Evolutionary conservation across 345 rosid genomes (phyloP), one percentile per base, ranked within the genome.

Genomic region (Microcos paniculata): DNA sequence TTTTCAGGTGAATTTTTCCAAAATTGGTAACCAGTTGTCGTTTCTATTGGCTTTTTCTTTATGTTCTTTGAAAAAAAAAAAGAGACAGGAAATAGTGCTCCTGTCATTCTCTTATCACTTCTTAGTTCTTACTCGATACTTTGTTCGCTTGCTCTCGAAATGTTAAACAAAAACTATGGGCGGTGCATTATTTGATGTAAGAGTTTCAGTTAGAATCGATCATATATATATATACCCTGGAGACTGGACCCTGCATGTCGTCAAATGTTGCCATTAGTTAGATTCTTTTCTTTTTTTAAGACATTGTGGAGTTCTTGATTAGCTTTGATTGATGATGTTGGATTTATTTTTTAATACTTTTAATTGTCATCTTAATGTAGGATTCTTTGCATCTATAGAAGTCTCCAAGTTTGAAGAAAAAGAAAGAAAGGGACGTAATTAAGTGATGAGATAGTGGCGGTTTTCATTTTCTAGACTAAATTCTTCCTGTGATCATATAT

Each of bases 371-470:
- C 24, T 6, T 15, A 28, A 46, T 4, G 42, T 18, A 45, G 23
- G n/a, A 48, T 68, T 9, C 42, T 68, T 68, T 48, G 72, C 57
- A 68, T 30, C 57, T 48, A 30, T 26, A 68, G 24, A 46, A 68
- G 48, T 33, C 15, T 67, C 71, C 71, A 46, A 46, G 24, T 24
- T 67, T 9, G 38, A 28, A 45, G 19, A 14, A 65, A 38, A 64
- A 35, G 23, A 52, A 19, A 6, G 56, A 52, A 52, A 52, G 51
- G 51, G 13, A 46, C 51, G 3, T 46, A 14, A 9, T n/a, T n/a
- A n/a, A n/a, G n/a, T n/a, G n/a, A n/a, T n/a, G n/a, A n/a, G 4
- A 42, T 6, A 19, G 24, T 4, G n/a, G 48, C 38, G 68, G 48
- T 10, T 42, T 19, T 64, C 51, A 64, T 52, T 8, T 52, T 19